Evolutionary conservation across 352 stramenopile genomes (phyloP).

Genomic region (Blastocystis sp.): DNA sequence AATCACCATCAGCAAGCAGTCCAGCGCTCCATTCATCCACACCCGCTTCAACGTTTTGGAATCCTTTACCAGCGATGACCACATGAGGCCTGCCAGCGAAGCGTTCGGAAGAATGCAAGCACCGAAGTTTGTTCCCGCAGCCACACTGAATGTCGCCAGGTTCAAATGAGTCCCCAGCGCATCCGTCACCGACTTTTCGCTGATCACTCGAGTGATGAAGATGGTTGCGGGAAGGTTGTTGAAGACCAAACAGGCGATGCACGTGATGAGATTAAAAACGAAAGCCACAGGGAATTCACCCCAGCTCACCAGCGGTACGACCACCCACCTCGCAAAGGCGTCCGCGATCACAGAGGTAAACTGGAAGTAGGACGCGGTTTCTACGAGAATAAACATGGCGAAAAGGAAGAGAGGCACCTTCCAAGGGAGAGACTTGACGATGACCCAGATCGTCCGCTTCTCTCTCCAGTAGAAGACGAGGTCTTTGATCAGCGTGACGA

Average conservation of each 20-base stretch:
- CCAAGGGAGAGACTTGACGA: constrained; percentile 11
- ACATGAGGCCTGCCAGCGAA: constrained; percentile 49
- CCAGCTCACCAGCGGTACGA: background rate
- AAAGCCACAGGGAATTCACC: background rate
- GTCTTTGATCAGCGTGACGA: constrained; percentile 52
- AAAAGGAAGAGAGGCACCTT: constrained; percentile 60
- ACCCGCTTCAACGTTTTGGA: background rate
- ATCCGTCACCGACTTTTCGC: constrained; percentile 1
- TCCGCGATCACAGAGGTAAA: constrained; percentile 9
- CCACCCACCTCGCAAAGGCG: background rate
- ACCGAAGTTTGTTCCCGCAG: constrained; percentile 60
- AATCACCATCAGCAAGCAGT: constrained; percentile 7
- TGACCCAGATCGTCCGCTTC: background rate
- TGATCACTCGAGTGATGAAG: constrained; percentile 48
- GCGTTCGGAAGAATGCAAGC: constrained; percentile 52
- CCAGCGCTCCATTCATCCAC: constrained; percentile 29
- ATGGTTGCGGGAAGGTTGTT: constrained; percentile 60
- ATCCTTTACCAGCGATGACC: constrained; percentile 44
- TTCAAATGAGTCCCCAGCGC: background rate
- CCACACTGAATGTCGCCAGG: constrained; percentile 17
- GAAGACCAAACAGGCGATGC: constrained; percentile 50
- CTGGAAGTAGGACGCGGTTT: constrained; percentile 16
- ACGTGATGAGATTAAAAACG: constrained; percentile 44
- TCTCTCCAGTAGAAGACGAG: constrained; percentile 29
- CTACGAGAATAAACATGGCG: constrained; percentile 60